Evolutionary conservation across 139 green algal species (phyloP).

Genomic region (Trebouxia sp.): DNA sequence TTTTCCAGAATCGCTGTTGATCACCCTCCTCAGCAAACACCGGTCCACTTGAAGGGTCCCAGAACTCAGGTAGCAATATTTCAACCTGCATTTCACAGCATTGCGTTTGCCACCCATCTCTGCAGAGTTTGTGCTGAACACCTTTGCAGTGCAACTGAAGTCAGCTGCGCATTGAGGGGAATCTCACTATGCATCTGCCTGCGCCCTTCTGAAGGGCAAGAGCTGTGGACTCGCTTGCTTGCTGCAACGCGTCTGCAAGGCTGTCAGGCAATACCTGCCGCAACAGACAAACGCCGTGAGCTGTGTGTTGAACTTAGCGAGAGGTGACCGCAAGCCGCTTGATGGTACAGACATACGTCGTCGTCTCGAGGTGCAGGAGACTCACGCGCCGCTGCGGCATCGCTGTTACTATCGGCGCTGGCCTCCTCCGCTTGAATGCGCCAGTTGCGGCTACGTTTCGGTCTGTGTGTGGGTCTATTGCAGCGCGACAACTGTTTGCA

Average conservation of each 20-base stretch:
- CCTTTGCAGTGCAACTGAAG: background rate
- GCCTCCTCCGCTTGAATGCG: background rate
- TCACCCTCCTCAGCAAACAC: constrained; percentile 87
- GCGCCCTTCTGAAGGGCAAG: constrained; percentile 65
- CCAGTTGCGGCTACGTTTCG: background rate
- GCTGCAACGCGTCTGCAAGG: constrained; percentile 67
- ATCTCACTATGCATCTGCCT: constrained; percentile 59
- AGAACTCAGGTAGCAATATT: constrained; percentile 92
- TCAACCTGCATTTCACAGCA: constrained; percentile 64
- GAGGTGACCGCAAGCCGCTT: background rate
- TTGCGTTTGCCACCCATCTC: background rate
- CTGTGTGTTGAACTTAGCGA: background rate
- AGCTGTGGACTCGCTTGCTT: constrained; percentile 63
- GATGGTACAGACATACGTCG: constrained; percentile 22
- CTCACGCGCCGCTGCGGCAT: background rate
- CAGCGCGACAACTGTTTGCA: background rate
- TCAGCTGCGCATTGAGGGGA: background rate
- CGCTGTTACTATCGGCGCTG: background rate
- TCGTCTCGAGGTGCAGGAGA: constrained; percentile 28
- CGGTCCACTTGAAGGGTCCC: constrained; percentile 73
- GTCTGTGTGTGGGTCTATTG: too few species aligned
- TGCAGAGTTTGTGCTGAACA: background rate
- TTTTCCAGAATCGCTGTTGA: constrained; percentile 82
- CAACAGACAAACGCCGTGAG: too few species aligned
- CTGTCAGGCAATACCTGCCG: constrained; percentile 78